These are phyloP conservation scores for Coemansia sp. DNA, from an alignment of 192 early-diverging fungal species.

Conservation along the genomic window DNA sequence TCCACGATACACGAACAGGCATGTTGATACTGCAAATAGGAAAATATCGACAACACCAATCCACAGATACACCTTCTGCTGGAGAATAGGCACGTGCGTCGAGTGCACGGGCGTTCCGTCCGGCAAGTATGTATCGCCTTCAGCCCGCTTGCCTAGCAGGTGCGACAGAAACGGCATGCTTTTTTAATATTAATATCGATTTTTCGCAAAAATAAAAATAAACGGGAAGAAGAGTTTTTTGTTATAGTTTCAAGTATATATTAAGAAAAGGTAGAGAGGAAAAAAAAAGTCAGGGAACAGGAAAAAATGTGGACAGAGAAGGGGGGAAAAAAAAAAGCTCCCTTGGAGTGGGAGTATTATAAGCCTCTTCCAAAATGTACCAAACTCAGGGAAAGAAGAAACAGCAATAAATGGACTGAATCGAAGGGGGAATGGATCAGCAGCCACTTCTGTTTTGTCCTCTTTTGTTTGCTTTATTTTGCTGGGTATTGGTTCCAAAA, in stretches of 20 bases:
- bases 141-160: slow-evolving; percentile 11
- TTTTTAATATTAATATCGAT: neutral
- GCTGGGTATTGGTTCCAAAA: slow-evolving; percentile 2
- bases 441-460: too few relatives aligned
- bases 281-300: slow-evolving; percentile 1
- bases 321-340: neutral
- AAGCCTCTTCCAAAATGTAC: neutral
- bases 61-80: slow-evolving; percentile 46
- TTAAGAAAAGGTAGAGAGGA: too few relatives aligned
- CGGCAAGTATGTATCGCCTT: slow-evolving; percentile 16
- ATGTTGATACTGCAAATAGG: slow-evolving; percentile 37
- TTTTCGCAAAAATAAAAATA: slow-evolving; percentile 1
- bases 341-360: neutral
- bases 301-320: neutral
- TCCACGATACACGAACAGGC: slow-evolving; percentile 52
- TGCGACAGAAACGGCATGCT: slow-evolving; percentile 9
- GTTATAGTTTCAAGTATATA: too few relatives aligned
- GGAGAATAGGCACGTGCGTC: slow-evolving; percentile 12
- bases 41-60: slow-evolving; percentile 51
- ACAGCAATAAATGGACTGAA: too few relatives aligned
- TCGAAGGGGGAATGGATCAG: too few relatives aligned
- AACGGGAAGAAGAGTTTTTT: neutral
- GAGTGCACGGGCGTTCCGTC: slow-evolving; percentile 42
- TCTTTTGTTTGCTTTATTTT: neutral
- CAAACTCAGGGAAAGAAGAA: neutral